These are phyloP conservation scores for Malania oleifera DNA, from an alignment of 164 flowering plant genomes.

Conservation along the genomic window DNA sequence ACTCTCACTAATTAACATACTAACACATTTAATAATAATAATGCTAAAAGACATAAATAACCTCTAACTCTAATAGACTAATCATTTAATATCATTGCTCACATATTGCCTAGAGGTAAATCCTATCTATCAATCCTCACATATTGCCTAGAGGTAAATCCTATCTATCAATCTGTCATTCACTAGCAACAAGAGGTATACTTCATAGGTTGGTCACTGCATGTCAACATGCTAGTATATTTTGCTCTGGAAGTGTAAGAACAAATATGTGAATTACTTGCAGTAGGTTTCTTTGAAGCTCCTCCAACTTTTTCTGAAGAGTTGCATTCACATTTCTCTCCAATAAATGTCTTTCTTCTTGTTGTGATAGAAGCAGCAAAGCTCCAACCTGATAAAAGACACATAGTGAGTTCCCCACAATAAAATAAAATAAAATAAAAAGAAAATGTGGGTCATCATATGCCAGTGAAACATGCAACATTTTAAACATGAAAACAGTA, in stretches of 20 bases:
- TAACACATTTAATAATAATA: too few species aligned
- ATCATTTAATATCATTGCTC: too few species aligned
- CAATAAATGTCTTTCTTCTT: slow-evolving; percentile 87
- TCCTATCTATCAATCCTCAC: not conserved
- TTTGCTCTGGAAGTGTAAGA: not conserved
- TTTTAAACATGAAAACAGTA: not conserved
- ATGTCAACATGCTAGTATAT: not conserved
- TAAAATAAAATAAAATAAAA: too few species aligned
- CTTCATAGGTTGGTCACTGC: too few species aligned
- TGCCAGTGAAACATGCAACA: not conserved
- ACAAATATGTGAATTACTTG: slow-evolving; percentile 44
- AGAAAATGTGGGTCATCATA: not conserved
- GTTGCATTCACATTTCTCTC: slow-evolving; percentile 78
- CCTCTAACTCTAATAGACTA: too few species aligned
- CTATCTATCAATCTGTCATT: not conserved
- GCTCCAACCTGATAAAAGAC: slow-evolving; percentile 56
- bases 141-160: not conserved
- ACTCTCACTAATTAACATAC: too few species aligned
- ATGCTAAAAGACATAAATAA: too few species aligned
- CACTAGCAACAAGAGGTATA: not conserved
- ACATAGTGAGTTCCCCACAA: not conserved
- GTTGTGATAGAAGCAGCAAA: slow-evolving; percentile 77
- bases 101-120: too few species aligned
- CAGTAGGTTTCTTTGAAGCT: slow-evolving; percentile 77
- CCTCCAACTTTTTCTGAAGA: slow-evolving; percentile 71